Base-by-base conservation (phyloP, 768 basidiomycete genomes). In the Boletus rubroflammeus region DNA sequence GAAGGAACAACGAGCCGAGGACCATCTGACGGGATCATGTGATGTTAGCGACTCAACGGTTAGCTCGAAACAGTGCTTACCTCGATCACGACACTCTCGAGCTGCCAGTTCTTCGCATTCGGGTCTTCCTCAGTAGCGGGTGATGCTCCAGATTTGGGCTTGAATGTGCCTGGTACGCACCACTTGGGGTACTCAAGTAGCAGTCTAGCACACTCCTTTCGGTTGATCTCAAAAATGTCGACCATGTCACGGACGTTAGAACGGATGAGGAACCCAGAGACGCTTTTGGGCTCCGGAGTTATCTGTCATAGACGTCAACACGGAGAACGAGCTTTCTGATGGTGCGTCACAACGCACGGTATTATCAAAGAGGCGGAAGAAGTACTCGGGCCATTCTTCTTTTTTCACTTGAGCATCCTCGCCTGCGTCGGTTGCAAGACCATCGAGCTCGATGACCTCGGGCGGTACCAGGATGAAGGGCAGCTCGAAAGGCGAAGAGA, bases 171-270 rank as follows among this genome's bases (percentile, higher is more conserved):
- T 3, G 80, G 75, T 5, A 84, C 66, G 51, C 85, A 81, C 90
- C 93, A 97, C 63, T 85, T 87, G 1, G 91, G 89, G 51, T 89
- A 86, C 67, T 93, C 88, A 42, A 97, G 78, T 6, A 98, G 76
- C 8, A 98, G 74, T 3, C 90, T 78, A 1, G 97, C 95, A 60
- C 88, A 90, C 63, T 99, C 97, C 69, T 96, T 97, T 51, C 97
- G 83, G 69, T 99, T 98, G 47, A 97, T 82, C 69, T 98, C 96
- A 63, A 91, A 98, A 15, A 98, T 88, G 53, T 92, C 83, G 39
- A 97, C 71, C 19, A 86, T 80, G 65, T 98, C 94, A 7, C 83
- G 72, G 10, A 97, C 69, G 23, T 84, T 77, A 11, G 85, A 80
- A 25, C 88, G 88, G 6, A 97, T 78, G 26, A 86, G 76, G 70